A percentile compares a stretch with the other conserved stretches of the same genome.
Evolutionary conservation across 257 asterid genomes (phyloP).

Genomic region (Fraxinus americana): DNA sequence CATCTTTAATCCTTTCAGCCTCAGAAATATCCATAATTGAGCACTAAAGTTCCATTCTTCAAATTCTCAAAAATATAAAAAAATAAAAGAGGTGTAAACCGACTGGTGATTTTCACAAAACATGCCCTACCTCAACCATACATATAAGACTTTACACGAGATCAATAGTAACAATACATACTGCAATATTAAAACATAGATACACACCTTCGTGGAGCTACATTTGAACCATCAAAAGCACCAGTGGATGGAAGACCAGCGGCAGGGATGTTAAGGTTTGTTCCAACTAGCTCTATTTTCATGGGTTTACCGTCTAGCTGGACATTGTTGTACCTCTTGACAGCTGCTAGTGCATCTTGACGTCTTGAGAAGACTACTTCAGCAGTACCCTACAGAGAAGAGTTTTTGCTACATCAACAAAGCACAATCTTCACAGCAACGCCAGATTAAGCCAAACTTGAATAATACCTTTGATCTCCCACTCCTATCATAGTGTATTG

Average conservation of each 20-base stretch:
- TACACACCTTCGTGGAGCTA: constrained; percentile 47
- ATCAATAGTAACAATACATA: constrained; percentile 16
- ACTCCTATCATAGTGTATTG: constrained; percentile 47
- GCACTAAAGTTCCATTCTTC: neutral
- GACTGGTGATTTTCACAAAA: constrained; percentile 6
- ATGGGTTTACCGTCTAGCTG: constrained; percentile 76
- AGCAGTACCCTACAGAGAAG: constrained; percentile 37
- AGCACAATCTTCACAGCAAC: neutral
- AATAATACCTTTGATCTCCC: constrained; percentile 57
- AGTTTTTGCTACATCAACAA: constrained; percentile 3
- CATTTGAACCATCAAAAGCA: constrained; percentile 37
- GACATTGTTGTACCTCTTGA: constrained; percentile 63
- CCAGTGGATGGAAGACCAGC: constrained; percentile 34
- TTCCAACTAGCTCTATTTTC: constrained; percentile 63
- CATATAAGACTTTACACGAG: constrained; percentile 36
- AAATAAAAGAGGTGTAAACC: neutral
- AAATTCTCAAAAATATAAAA: neutral
- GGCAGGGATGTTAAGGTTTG: constrained; percentile 44
- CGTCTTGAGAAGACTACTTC: constrained; percentile 60
- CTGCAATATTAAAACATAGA: too few relatives aligned
- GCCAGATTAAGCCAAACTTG: neutral
- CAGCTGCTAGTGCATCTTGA: constrained; percentile 61
- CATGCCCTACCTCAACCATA: neutral
- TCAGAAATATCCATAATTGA: neutral
- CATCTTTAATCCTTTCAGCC: neutral